These are phyloP conservation scores for Stagonosporopsis cucurbitacearum DNA, from an alignment of 2,329 filamentous ascomycete genomes.

Conservation along the genomic window DNA sequence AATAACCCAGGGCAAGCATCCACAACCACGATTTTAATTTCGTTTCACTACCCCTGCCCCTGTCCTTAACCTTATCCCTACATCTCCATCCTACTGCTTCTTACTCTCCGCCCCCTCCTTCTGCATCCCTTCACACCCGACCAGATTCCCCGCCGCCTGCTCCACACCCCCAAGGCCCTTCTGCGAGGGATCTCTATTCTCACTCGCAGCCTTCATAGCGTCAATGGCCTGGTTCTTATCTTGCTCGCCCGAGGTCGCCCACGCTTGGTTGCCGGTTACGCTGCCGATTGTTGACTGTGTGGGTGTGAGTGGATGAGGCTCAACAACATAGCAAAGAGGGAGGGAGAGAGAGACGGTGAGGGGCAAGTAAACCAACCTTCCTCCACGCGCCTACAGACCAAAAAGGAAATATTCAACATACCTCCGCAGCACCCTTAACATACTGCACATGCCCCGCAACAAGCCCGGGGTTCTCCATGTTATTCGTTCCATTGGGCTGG, in stretches of 20 bases:
- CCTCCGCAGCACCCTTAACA: constrained; percentile 71
- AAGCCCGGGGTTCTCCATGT: constrained; percentile 61
- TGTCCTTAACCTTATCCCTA: background rate
- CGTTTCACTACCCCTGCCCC: too few species aligned
- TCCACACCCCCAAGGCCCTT: constrained; percentile 68
- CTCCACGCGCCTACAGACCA: too few species aligned
- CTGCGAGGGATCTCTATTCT: constrained; percentile 60
- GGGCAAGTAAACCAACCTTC: too few species aligned
- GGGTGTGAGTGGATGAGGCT: background rate
- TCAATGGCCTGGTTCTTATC: constrained; percentile 69
- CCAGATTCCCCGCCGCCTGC: constrained; percentile 67
- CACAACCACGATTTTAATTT: too few species aligned
- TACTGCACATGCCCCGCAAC: constrained; percentile 70
- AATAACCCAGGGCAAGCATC: too few species aligned
- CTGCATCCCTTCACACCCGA: constrained; percentile 74
- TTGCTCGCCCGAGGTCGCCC: constrained; percentile 68
- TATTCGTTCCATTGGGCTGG: constrained; percentile 18
- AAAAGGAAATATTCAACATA: too few species aligned
- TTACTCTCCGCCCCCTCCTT: constrained; percentile 46
- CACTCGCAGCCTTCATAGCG: constrained; percentile 66
- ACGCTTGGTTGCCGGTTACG: constrained; percentile 67
- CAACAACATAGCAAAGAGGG: too few species aligned
- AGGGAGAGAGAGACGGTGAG: background rate
- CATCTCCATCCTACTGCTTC: constrained; percentile 25
- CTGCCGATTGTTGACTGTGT: constrained; percentile 65